These are phyloP conservation scores for Lolium perenne DNA, from an alignment of 176 grass and related monocot genomes.

Conservation along the genomic window DNA sequence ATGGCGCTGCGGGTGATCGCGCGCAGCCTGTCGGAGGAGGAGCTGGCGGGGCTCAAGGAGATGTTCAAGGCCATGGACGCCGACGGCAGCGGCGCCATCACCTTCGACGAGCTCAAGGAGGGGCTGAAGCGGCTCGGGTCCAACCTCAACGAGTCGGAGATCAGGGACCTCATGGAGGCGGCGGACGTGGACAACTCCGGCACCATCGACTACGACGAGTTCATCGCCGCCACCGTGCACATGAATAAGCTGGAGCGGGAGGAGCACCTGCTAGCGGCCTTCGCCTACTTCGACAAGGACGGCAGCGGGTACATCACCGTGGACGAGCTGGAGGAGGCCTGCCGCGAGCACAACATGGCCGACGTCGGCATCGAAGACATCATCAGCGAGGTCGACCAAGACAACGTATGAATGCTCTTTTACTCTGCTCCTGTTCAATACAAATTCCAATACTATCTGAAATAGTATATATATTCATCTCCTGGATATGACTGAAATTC, in stretches of 20 bases:
- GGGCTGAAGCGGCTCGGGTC: slow-evolving; percentile 55
- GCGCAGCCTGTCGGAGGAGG: slow-evolving; percentile 60
- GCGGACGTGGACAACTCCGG: slow-evolving; percentile 68
- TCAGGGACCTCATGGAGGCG: slow-evolving; percentile 69
- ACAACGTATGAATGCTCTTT: slow-evolving; percentile 38
- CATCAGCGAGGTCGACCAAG: slow-evolving; percentile 78
- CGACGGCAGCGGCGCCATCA: slow-evolving; percentile 68
- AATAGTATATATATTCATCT: no score
- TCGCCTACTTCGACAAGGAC: slow-evolving; percentile 91
- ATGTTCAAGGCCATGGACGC: slow-evolving; percentile 82
- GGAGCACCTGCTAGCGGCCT: slow-evolving; percentile 67
- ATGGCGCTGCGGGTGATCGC: slow-evolving; percentile 73
- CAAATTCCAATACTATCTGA: no score
- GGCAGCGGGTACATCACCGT: slow-evolving; percentile 81
- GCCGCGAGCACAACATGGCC: slow-evolving; percentile 71
- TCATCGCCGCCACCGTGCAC: slow-evolving; percentile 74
- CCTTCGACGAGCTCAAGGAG: slow-evolving; percentile 74
- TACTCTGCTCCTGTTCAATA: no score
- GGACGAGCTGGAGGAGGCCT: slow-evolving; percentile 84
- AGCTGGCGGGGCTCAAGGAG: slow-evolving; percentile 71
- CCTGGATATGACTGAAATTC: neutral
- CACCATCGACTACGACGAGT: slow-evolving; percentile 79
- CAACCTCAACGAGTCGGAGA: slow-evolving; percentile 60
- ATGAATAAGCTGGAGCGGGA: slow-evolving; percentile 79
- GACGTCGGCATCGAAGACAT: slow-evolving; percentile 72